Conservation (phyloP, 768 basidiomycete genomes). For the Panaeolus papilionaceus region DNA sequence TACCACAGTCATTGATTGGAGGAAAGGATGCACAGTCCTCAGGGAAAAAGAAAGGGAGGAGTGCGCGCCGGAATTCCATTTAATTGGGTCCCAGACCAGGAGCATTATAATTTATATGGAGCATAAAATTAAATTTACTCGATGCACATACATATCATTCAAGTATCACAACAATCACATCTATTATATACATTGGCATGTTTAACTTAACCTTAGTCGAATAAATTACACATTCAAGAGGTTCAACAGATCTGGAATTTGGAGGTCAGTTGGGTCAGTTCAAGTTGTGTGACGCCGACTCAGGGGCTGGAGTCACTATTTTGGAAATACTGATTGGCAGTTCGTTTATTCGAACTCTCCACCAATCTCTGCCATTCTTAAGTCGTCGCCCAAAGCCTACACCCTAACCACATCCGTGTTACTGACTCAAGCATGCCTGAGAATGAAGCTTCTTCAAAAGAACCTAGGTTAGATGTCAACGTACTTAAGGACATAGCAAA, state of each 20-base stretch:
- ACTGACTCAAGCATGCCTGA: constrained; percentile 26
- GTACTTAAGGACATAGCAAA: constrained; percentile 79
- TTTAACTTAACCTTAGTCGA: neutral
- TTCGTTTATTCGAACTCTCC: neutral
- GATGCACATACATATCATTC: neutral
- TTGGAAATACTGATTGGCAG: constrained; percentile 10
- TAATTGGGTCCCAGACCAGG: constrained; percentile 25
- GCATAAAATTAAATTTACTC: neutral
- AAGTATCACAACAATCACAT: neutral
- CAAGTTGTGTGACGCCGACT: constrained; percentile 3
- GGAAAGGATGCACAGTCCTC: constrained; percentile 52
- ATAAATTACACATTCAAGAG: neutral
- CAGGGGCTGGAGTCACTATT: constrained; percentile 11
- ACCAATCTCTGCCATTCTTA: neutral
- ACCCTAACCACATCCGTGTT: constrained; percentile 23
- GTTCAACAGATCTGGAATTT: no score
- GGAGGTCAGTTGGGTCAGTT: neutral
- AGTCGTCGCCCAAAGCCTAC: constrained; percentile 31
- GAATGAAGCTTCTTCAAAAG: constrained; percentile 12
- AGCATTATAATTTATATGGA: constrained; percentile 1
- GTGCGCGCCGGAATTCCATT: constrained; percentile 79
- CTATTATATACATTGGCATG: neutral
- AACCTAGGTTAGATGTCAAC: constrained; percentile 55
- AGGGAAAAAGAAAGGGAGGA: constrained; percentile 73
- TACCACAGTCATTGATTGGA: constrained; percentile 79